Evolutionary conservation across 164 flowering plant species (phyloP).

Genomic region (Taxillus chinensis): DNA sequence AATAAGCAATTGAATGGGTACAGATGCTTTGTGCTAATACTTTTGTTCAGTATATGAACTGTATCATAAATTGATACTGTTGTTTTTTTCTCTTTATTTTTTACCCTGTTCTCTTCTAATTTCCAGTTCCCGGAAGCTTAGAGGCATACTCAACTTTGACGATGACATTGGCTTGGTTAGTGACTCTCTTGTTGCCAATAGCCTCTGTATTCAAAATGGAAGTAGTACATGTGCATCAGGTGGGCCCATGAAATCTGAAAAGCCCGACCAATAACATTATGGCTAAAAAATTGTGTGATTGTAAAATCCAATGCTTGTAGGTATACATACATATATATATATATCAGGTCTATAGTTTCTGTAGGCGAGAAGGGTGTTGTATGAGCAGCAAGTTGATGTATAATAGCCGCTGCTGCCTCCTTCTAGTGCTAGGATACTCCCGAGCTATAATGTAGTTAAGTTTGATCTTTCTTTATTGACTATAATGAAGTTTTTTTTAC

Average conservation of each 20-base stretch:
- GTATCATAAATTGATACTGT: not conserved
- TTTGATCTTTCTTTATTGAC: no score
- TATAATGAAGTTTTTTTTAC: no score
- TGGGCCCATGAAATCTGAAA: conserved; percentile 46
- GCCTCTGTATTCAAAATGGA: conserved; percentile 66
- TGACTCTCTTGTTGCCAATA: conserved; percentile 80
- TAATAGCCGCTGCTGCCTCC: conserved; percentile 26
- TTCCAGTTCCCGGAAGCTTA: conserved; percentile 41
- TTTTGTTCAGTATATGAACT: not conserved
- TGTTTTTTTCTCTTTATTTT: not conserved
- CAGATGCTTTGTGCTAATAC: not conserved
- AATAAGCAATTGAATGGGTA: conserved; percentile 88
- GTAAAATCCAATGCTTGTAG: conserved; percentile 9
- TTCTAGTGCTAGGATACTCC: not conserved
- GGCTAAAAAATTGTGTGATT: conserved; percentile 1
- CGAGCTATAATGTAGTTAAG: no score
- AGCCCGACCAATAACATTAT: conserved; percentile 28
- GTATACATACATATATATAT: not conserved
- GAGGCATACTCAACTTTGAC: conserved; percentile 64
- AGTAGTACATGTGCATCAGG: conserved; percentile 37
- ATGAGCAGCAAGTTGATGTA: conserved; percentile 25
- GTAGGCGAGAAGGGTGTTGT: conserved; percentile 7
- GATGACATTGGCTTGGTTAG: conserved; percentile 75
- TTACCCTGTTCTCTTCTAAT: not conserved
- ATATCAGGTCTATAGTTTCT: not conserved